A percentile compares a stretch with the other conserved stretches of the same genome.
phyloP scores from a whole-genome alignment of 176 grass and related monocot species.

The Echinochloa phyllopogon region DNA sequence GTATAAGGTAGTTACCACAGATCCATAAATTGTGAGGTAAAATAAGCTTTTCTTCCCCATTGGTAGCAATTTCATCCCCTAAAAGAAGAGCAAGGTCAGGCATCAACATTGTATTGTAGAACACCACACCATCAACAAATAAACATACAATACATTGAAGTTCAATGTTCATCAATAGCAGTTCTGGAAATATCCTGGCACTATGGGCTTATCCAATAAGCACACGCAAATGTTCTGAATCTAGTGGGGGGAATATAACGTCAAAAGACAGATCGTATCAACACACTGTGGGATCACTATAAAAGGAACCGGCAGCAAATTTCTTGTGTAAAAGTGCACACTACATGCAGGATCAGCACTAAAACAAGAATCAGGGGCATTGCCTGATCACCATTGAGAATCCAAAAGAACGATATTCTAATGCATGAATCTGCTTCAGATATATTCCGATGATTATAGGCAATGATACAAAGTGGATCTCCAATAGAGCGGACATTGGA shows the following conservation, averaged over 20 bases:
- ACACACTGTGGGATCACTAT: not conserved
- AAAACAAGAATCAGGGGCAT: not conserved
- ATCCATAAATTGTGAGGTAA: constrained; percentile 93
- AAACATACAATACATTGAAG: constrained; percentile 3
- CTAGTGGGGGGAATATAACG: not conserved
- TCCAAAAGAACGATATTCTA: not conserved
- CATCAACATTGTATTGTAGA: not conserved
- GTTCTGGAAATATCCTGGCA: not conserved
- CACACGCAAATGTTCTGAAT: not conserved
- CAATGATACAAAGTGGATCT: not conserved
- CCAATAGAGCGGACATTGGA: not conserved
- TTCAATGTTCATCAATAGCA: constrained; percentile 24
- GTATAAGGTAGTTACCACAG: constrained; percentile 63
- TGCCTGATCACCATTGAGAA: not conserved
- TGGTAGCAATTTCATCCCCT: constrained; percentile 96
- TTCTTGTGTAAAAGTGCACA: not conserved
- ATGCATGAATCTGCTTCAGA: not conserved
- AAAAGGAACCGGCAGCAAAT: not conserved
- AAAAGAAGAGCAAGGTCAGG: constrained; percentile 33
- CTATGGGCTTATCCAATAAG: not conserved
- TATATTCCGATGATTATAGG: not conserved
- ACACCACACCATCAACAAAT: not conserved
- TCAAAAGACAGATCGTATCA: not conserved
- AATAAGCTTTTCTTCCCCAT: constrained; percentile 90
- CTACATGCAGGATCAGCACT: not conserved